phyloP scores from a whole-genome alignment of 495 filamentous ascomycete species.

The Usnea hakonensis region DNA sequence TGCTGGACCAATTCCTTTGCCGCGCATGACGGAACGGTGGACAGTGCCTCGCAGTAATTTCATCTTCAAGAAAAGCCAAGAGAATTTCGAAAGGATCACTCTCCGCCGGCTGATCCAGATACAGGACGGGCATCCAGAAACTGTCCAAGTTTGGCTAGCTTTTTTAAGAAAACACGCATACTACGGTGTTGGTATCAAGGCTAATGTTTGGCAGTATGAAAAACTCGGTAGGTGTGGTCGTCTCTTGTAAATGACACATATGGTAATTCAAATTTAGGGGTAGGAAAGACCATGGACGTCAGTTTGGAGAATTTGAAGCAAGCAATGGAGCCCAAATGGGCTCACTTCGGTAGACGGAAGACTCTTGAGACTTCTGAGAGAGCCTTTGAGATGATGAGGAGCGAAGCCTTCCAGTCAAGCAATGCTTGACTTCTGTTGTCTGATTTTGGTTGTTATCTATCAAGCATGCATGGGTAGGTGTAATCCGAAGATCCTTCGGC shows the following conservation, averaged over 20 bases:
- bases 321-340: conserved; percentile 53
- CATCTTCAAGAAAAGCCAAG: conserved; percentile 92
- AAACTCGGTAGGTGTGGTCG: conserved; percentile 47
- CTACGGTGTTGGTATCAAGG: conserved; percentile 97
- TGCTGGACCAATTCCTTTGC: conserved; percentile 80
- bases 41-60: conserved; percentile 86
- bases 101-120: conserved; percentile 83
- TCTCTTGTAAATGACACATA: background rate
- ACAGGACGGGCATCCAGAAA: conserved; percentile 82
- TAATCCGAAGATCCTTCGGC: background rate
- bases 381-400: conserved; percentile 48
- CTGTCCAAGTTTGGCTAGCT: conserved; percentile 82
- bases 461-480: background rate
- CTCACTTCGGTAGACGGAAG: conserved; percentile 53
- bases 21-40: conserved; percentile 81
- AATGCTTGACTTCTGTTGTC: background rate
- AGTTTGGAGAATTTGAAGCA: conserved; percentile 50
- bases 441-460: background rate
- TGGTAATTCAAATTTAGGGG: conserved; percentile 40
- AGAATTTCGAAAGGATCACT: conserved; percentile 93
- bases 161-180: conserved; percentile 86
- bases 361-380: conserved; percentile 42
- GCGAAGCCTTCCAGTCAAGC: conserved; percentile 36
- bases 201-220: conserved; percentile 86
- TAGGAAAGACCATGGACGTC: conserved; percentile 58